These are phyloP conservation scores for Plasmodium relictum DNA, from an alignment of 169 alveolate species.

Conservation along the genomic window DNA sequence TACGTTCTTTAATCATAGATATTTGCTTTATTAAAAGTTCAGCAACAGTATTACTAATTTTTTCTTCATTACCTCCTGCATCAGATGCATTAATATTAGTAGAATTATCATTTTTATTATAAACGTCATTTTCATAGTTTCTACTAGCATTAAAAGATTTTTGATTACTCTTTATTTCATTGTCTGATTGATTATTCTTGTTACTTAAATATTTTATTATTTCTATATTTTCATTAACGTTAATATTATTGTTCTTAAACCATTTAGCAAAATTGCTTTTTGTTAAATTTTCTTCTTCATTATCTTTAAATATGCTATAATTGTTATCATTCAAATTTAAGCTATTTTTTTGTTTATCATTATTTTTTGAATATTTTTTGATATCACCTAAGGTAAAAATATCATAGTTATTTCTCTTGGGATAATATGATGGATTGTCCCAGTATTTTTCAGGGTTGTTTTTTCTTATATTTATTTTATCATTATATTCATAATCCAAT, in stretches of 20 bases:
- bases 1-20: conserved; percentile 40
- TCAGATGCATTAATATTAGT: neutral
- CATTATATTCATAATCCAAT: conserved; percentile 7
- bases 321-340: neutral
- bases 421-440: conserved; percentile 36
- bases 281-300: conserved; percentile 62
- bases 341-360: conserved; percentile 16
- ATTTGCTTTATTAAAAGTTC: conserved; percentile 61
- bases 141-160: neutral
- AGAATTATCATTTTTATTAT: neutral
- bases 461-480: conserved; percentile 10
- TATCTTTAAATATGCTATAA: conserved; percentile 51
- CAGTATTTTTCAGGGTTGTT: conserved; percentile 41
- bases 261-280: conserved; percentile 72
- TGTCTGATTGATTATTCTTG: neutral
- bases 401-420: conserved; percentile 24
- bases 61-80: conserved; percentile 5
- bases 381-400: conserved; percentile 73
- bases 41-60: conserved; percentile 59
- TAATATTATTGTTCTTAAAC: conserved; percentile 43
- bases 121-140: conserved; percentile 1
- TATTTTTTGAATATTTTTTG: conserved; percentile 41
- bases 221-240: conserved; percentile 35
- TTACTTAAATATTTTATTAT: conserved; percentile 23
- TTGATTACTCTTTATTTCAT: neutral